A percentile compares a stretch with the other conserved stretches of the same genome.
Conservation (phyloP, 1,139 yeast genomes). For the Protomyces gravidus region DNA sequence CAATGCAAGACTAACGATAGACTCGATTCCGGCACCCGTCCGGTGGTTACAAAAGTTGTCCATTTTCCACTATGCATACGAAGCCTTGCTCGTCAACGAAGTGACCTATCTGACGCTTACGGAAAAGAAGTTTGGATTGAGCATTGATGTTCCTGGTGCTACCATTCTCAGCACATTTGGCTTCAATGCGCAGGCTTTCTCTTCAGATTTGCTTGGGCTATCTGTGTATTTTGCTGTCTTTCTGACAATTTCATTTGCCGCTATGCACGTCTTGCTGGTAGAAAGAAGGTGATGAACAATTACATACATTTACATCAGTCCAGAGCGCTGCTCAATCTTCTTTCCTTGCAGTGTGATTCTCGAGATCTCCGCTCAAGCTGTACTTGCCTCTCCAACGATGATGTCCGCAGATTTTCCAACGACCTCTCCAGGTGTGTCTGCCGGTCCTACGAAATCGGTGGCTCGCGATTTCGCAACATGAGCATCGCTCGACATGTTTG, state of each 20-base stretch:
- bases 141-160: conserved; percentile 98
- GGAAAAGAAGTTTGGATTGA: conserved; percentile 85
- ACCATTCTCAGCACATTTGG: conserved; percentile 94
- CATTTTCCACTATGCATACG: conserved; percentile 92
- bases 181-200: conserved; percentile 71
- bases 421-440: no score
- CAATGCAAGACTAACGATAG: conserved; percentile 36
- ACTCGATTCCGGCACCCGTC: conserved; percentile 64
- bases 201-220: conserved; percentile 58
- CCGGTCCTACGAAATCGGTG: no score
- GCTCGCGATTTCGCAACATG: no score
- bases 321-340: no score
- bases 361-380: no score
- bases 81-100: conserved; percentile 84
- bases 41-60: conserved; percentile 80
- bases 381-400: no score
- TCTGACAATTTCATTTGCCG: conserved; percentile 64
- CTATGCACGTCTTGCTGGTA: conserved; percentile 65
- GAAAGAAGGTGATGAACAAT: conserved; percentile 63
- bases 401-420: no score
- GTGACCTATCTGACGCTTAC: conserved; percentile 80
- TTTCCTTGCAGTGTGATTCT: no score
- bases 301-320: no score
- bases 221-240: conserved; percentile 48
- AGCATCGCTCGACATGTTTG: no score